Evolutionary conservation across 129 eudicot species (phyloP).

Genomic region (Apium graveolens): DNA sequence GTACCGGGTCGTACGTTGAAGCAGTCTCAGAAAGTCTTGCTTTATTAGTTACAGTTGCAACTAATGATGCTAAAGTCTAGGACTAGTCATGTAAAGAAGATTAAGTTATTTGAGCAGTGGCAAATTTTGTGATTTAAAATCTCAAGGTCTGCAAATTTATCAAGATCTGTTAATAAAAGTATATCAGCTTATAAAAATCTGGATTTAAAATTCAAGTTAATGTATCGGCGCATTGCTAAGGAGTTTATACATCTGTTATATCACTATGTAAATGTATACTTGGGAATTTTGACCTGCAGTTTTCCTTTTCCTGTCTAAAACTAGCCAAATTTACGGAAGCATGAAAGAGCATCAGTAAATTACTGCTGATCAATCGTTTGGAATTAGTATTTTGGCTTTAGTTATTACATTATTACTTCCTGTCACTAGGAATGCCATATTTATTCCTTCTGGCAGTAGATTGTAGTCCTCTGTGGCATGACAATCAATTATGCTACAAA

Average conservation of each 20-base stretch:
- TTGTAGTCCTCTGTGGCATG: not conserved
- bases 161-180: not conserved
- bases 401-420: not conserved
- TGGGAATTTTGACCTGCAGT: not conserved
- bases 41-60: not conserved
- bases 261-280: not conserved
- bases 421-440: not conserved
- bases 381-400: not conserved
- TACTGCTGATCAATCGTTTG: not conserved
- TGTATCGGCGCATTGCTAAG: not conserved
- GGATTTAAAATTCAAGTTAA: not conserved
- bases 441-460: not conserved
- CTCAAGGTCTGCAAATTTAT: not conserved
- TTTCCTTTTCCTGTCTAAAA: too few relatives aligned
- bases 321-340: not conserved
- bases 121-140: not conserved
- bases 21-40: not conserved
- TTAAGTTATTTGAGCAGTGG: not conserved
- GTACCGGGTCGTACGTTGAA: not conserved
- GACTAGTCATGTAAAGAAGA: not conserved
- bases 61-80: not conserved
- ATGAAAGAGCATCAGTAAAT: not conserved
- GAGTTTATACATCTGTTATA: not conserved
- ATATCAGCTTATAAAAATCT: not conserved
- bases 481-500: not conserved